phyloP scores from a whole-genome alignment of 768 basidiomycete species.

The Punctularia strigosozonata region DNA sequence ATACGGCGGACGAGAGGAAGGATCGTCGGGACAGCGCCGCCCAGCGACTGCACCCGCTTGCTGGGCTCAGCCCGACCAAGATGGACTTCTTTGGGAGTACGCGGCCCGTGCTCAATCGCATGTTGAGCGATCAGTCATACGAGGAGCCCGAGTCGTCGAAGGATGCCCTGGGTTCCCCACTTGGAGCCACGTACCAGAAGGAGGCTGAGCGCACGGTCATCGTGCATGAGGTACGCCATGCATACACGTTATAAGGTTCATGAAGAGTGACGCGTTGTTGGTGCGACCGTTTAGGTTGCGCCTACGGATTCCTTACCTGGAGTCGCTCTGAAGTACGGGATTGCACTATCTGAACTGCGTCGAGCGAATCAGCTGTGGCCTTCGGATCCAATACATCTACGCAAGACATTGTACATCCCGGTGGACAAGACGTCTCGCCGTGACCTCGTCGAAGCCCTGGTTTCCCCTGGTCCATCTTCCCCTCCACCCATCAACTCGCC shows the following conservation, averaged over 20 bases:
- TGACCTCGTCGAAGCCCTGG: conserved; percentile 3
- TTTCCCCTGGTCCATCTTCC: no score
- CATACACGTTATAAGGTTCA: background rate
- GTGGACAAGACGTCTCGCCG: conserved; percentile 25
- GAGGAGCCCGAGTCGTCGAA: no score
- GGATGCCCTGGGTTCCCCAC: no score
- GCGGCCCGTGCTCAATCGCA: conserved; percentile 12
- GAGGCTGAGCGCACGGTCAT: conserved; percentile 40
- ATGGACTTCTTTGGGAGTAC: no score
- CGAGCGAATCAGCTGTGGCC: conserved; percentile 90
- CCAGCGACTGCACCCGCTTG: no score
- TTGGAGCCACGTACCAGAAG: no score
- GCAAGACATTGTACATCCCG: conserved; percentile 74
- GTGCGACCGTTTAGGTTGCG: conserved; percentile 37
- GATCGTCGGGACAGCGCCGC: no score
- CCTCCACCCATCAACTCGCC: no score
- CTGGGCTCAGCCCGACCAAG: no score
- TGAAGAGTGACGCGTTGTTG: conserved; percentile 1
- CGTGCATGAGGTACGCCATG: conserved; percentile 40
- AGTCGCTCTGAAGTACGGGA: conserved; percentile 82
- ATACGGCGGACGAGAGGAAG: no score
- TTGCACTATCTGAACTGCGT: conserved; percentile 72
- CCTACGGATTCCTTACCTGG: conserved; percentile 74
- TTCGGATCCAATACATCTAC: conserved; percentile 83
- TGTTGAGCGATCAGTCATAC: conserved; percentile 13